Base-by-base conservation (phyloP, 345 rosid species). In the Gossypium sturtianum region DNA sequence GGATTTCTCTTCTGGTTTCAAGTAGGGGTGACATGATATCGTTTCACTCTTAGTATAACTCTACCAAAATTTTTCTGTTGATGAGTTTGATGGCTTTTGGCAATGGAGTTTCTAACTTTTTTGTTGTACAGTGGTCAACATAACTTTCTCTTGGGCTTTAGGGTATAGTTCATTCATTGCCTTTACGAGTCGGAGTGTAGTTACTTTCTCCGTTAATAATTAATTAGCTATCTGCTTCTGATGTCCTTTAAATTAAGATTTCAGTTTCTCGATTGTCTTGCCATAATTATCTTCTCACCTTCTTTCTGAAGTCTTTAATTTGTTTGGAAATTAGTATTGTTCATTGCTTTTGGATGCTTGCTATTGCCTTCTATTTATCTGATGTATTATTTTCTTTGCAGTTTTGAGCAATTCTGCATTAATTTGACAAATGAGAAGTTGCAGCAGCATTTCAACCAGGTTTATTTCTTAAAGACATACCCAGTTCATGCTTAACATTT, bases 371-470 rank as follows among this genome's bases (percentile, higher is more conserved):
- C 73, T 74, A 53, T 74, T 45, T 74, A 27, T 72, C 66, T 65
- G 67, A 77, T 76, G 20, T 74, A 61, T 43, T 22, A 19, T 59
- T 44, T 53, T 38, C 74, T 79, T 81, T 89, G 84, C 93, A 95
- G 99, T 85, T 95, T 95, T 82, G 99, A 95, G 90, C 99, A 95
- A 80, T 95, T 95, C 79, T 95, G 99, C 83, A 95, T 95, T 86
- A 93, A 93, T 83, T 90, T 95, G 89, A 93, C 99, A 5, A 95
- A 95, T 84, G 99, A 95, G 84, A 95, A 95, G 78, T 97, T 95
- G 80, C 99, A 95, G 86, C 99, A 95, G 76, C 98, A 93, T 83
- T 95, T 95, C 84, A 95, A 95, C 83, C 98, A 95, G 99, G 99
- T 95, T 82, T 74, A 79, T 74, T 80, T 76, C 56, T 19, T n/a